Percentiles rank a stretch among this genome's conserved stretches.
Evolutionary conservation across 176 grass and related monocot species (phyloP).

Genomic region (Triticum turgidum): DNA sequence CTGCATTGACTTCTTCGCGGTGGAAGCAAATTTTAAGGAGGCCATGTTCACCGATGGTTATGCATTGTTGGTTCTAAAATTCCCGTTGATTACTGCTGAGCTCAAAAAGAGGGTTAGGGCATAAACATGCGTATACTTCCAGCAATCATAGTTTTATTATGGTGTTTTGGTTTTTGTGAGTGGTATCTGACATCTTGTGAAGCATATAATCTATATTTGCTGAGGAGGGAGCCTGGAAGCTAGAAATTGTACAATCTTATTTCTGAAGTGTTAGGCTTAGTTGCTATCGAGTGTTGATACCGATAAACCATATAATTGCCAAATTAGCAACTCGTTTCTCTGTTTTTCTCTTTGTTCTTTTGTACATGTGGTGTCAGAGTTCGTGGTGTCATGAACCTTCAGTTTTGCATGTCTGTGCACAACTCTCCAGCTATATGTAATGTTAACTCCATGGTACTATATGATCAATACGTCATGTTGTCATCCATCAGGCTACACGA

Average conservation of each 20-base stretch:
- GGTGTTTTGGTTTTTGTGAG: background rate
- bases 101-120: background rate
- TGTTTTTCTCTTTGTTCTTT: background rate
- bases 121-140: background rate
- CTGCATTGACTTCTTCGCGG: slow-evolving; percentile 49
- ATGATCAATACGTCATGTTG: background rate
- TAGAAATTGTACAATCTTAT: background rate
- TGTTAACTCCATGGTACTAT: background rate
- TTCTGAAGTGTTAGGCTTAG: background rate
- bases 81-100: background rate
- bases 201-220: background rate
- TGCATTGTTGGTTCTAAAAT: background rate
- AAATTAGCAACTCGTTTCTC: background rate
- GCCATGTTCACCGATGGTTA: slow-evolving; percentile 21
- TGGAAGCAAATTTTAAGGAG: slow-evolving; percentile 38
- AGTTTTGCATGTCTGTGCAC: background rate
- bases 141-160: background rate
- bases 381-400: background rate
- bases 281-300: background rate
- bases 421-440: background rate
- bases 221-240: background rate
- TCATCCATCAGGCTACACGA: slow-evolving; percentile 19
- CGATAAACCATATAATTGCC: background rate
- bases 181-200: background rate
- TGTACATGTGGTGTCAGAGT: background rate